Evolutionary conservation across 495 filamentous ascomycete species (phyloP).

Genomic region (Penicillium subrubescens): DNA sequence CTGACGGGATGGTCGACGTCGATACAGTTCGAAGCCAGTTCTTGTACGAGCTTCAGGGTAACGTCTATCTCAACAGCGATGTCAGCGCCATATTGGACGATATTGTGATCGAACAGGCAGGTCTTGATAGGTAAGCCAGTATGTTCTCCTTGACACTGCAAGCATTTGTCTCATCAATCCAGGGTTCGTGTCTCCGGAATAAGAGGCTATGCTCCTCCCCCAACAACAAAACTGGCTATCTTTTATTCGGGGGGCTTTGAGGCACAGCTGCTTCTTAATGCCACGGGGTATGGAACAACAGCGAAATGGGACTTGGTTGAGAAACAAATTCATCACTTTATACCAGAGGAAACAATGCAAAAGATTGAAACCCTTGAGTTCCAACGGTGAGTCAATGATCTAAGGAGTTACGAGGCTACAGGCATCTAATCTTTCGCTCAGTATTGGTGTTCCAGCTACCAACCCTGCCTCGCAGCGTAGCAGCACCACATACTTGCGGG

Average conservation of each 20-base stretch:
- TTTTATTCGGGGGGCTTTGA: slow-evolving; percentile 52
- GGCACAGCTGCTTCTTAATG: slow-evolving; percentile 42
- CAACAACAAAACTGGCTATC: slow-evolving; percentile 57
- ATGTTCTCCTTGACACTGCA: neutral
- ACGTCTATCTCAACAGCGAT: slow-evolving; percentile 53
- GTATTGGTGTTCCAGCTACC: neutral
- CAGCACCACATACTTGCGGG: neutral
- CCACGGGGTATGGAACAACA: slow-evolving; percentile 41
- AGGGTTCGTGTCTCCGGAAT: slow-evolving; percentile 48
- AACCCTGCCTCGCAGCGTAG: neutral
- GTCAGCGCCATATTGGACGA: slow-evolving; percentile 50
- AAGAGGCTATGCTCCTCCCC: slow-evolving; percentile 48
- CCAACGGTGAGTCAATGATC: slow-evolving; percentile 8
- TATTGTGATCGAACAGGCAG: slow-evolving; percentile 37
- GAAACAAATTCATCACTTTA: slow-evolving; percentile 34
- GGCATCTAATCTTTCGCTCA: neutral
- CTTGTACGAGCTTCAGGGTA: slow-evolving; percentile 60
- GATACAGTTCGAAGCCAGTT: slow-evolving; percentile 54
- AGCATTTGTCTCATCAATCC: neutral
- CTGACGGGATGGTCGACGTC: slow-evolving; percentile 28
- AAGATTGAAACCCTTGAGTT: slow-evolving; percentile 33
- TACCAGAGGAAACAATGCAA: slow-evolving; percentile 15
- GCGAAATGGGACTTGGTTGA: slow-evolving; percentile 48
- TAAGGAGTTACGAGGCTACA: slow-evolving; percentile 20
- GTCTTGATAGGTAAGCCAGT: slow-evolving; percentile 26